Conservation (phyloP, 129 eudicot species). For the Pulicaria dysenterica region DNA sequence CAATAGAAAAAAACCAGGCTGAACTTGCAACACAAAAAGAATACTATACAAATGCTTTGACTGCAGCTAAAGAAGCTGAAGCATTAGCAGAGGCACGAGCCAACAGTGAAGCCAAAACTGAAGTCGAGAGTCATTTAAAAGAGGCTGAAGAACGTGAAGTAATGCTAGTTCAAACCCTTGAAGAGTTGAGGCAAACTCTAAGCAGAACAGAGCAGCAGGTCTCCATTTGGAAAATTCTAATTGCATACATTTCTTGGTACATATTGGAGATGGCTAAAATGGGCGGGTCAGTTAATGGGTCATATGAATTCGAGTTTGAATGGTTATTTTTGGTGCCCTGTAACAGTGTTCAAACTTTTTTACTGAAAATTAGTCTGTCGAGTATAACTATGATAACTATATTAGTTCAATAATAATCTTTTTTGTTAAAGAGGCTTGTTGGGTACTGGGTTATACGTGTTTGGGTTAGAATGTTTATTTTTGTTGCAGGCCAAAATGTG, state of each 20-base stretch:
- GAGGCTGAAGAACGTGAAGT: conserved; percentile 82
- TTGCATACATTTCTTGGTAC: not conserved
- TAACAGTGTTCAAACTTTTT: too few relatives aligned
- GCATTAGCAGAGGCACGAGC: conserved; percentile 91
- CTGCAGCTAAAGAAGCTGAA: conserved; percentile 87
- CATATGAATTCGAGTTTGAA: not conserved
- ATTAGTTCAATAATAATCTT: too few relatives aligned
- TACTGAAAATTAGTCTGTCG: too few relatives aligned
- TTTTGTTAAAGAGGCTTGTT: not conserved
- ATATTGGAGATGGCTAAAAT: conserved; percentile 16
- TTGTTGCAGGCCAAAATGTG: not conserved
- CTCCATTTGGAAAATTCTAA: conserved; percentile 20
- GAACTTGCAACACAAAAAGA: conserved; percentile 92
- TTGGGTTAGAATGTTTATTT: not conserved
- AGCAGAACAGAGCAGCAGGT: conserved; percentile 97
- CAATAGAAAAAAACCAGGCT: conserved; percentile 84
- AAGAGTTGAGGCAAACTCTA: conserved; percentile 83
- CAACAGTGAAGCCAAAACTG: conserved; percentile 86
- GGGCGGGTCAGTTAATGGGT: not conserved
- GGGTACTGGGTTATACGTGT: not conserved
- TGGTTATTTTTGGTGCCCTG: not conserved
- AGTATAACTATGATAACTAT: too few relatives aligned
- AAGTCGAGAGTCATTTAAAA: conserved; percentile 66
- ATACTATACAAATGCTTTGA: conserved; percentile 72
- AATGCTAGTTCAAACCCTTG: conserved; percentile 90